Percentiles rank a stretch among this genome's conserved stretches.
Evolutionary conservation across 1,284 basidiomycete species (phyloP).

Genomic region (Lentinus polychrous): DNA sequence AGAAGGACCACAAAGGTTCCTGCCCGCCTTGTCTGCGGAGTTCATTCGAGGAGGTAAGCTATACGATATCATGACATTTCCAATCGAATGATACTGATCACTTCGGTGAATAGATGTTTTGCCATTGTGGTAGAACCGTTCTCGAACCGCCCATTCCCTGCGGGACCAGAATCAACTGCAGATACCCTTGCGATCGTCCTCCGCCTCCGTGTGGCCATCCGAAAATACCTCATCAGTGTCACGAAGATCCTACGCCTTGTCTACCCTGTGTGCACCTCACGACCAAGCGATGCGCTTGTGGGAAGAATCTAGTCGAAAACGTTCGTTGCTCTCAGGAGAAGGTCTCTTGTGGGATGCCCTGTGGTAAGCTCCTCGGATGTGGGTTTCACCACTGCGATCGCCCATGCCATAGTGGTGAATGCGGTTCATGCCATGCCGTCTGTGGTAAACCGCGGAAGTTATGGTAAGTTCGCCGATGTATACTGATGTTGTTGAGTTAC

Average conservation of each 20-base stretch:
- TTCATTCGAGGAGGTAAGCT: conserved; percentile 77
- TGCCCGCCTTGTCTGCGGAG: conserved; percentile 82
- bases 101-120: conserved; percentile 48
- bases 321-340: conserved; percentile 76
- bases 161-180: conserved; percentile 70
- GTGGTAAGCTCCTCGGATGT: conserved; percentile 72
- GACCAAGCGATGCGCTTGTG: conserved; percentile 77
- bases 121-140: conserved; percentile 70
- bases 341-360: conserved; percentile 75
- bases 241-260: conserved; percentile 59
- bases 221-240: conserved; percentile 71
- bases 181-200: conserved; percentile 71
- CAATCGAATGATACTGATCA: conserved; percentile 4
- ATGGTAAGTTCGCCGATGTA: too few relatives aligned
- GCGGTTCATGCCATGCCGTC: conserved; percentile 66
- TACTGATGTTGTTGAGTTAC: too few relatives aligned
- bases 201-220: conserved; percentile 77
- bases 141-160: conserved; percentile 73
- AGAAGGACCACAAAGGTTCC: conserved; percentile 72
- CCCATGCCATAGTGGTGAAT: conserved; percentile 73
- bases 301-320: conserved; percentile 70
- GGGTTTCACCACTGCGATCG: conserved; percentile 83
- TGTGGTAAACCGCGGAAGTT: conserved; percentile 82
- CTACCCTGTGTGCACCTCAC: conserved; percentile 83
- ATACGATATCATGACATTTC: not conserved